A percentile compares a stretch with the other conserved stretches of the same genome.
Evolutionary conservation across 306 rosid species (phyloP).

Genomic region (Cucurbita maxima): DNA sequence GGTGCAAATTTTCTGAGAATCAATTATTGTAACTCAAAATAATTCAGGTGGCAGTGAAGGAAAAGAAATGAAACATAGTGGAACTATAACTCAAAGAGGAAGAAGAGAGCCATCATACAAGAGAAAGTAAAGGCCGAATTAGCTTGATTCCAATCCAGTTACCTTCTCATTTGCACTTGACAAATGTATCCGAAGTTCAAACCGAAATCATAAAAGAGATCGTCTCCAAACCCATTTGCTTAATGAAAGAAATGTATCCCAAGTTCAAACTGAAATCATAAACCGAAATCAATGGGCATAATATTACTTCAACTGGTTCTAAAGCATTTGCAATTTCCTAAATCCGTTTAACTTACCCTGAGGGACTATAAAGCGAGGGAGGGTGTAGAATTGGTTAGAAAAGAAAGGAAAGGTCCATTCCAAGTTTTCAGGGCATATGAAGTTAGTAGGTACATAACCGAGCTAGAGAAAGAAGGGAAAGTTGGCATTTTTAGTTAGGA

Average conservation of each 20-base stretch:
- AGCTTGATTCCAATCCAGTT: background rate
- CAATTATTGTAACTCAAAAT: background rate
- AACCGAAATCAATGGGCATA: background rate
- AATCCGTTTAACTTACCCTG: background rate
- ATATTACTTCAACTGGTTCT: background rate
- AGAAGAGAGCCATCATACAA: no score
- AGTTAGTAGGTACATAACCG: background rate
- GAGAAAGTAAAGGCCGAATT: no score
- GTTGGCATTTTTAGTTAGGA: background rate
- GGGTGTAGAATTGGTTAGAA: background rate
- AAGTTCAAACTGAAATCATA: background rate
- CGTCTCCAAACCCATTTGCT: background rate
- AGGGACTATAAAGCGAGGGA: background rate
- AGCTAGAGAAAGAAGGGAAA: background rate
- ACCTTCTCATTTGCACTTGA: background rate
- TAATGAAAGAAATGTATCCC: no score
- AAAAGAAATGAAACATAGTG: background rate
- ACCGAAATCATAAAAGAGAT: background rate
- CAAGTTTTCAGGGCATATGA: background rate
- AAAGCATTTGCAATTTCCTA: background rate
- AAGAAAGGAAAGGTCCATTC: background rate
- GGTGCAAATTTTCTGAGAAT: background rate
- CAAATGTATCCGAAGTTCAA: background rate
- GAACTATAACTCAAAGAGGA: no score
- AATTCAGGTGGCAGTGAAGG: background rate